Evolutionary conservation across 1,139 yeast species (phyloP).

Genomic region (Eremothecium sinecaudum): DNA sequence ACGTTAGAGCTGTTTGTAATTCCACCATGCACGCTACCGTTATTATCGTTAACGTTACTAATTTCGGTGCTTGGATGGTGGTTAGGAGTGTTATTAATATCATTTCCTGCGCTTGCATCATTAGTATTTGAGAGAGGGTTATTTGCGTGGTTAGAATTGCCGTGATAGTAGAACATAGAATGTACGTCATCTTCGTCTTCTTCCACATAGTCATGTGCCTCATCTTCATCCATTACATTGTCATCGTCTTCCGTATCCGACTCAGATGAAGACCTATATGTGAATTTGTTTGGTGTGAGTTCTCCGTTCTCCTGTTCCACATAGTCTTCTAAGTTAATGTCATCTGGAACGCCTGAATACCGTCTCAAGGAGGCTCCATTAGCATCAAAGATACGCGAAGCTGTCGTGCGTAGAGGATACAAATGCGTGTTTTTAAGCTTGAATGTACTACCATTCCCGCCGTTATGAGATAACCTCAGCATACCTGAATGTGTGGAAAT

Average conservation of each 20-base stretch:
- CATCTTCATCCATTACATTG: conserved; percentile 13
- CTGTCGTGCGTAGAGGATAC: conserved; percentile 46
- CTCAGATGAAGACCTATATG: conserved; percentile 9
- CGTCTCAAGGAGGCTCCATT: conserved; percentile 64
- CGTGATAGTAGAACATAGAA: conserved; percentile 29
- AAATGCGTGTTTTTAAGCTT: conserved; percentile 23
- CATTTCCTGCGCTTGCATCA: conserved; percentile 2
- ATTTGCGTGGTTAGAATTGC: neutral
- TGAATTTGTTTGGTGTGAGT: conserved; percentile 18
- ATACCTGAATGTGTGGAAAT: conserved; percentile 9
- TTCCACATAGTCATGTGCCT: conserved; percentile 8
- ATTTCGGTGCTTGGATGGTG: neutral
- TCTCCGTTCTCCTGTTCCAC: conserved; percentile 42
- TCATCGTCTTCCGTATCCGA: conserved; percentile 12
- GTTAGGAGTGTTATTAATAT: neutral
- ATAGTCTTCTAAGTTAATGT: conserved; percentile 56
- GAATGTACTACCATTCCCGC: conserved; percentile 12
- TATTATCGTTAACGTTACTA: neutral
- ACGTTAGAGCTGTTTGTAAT: too few species aligned
- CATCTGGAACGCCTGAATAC: conserved; percentile 64
- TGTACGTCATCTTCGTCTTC: conserved; percentile 26
- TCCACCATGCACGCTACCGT: too few species aligned
- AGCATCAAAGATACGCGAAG: conserved; percentile 60
- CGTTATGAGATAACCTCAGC: conserved; percentile 12
- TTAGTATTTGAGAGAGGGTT: conserved; percentile 13